These are phyloP conservation scores for Sporothrix globosa DNA, from an alignment of 2,329 filamentous ascomycete species.

Conservation along the genomic window DNA sequence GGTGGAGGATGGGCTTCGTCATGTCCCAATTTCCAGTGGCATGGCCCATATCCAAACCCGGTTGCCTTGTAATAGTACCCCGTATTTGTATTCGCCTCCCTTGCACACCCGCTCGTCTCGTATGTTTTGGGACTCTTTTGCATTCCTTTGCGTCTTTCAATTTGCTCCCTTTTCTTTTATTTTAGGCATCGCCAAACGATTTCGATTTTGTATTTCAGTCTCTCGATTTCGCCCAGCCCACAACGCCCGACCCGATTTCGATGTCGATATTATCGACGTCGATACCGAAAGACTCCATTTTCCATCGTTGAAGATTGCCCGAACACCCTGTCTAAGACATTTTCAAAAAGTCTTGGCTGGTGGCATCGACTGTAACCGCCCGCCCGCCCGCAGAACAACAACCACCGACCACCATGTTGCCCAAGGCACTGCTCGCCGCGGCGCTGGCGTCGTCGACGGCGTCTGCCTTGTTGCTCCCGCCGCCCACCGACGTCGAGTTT, in stretches of 20 bases:
- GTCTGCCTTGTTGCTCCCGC: slow-evolving; percentile 58
- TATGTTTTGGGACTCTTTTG: slow-evolving; percentile 14
- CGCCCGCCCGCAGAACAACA: neutral
- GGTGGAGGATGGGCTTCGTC: slow-evolving; percentile 10
- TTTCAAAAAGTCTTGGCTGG: neutral
- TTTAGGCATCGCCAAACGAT: neutral
- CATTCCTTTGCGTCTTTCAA: slow-evolving; percentile 12
- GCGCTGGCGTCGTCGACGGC: slow-evolving; percentile 46
- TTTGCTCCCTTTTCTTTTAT: slow-evolving; percentile 6
- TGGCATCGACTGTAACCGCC: neutral
- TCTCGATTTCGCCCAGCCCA: slow-evolving; percentile 7
- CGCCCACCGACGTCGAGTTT: slow-evolving; percentile 50
- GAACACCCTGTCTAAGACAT: neutral
- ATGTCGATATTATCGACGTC: neutral
- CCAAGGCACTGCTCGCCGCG: slow-evolving; percentile 52
- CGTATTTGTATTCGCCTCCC: neutral
- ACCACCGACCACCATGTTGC: slow-evolving; percentile 39
- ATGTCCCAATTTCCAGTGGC: slow-evolving; percentile 24
- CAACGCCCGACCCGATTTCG: neutral
- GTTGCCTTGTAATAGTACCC: too few relatives aligned
- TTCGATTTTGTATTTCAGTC: neutral
- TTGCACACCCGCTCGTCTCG: neutral
- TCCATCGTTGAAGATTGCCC: neutral
- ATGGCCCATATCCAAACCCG: neutral
- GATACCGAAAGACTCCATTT: neutral